Base-by-base conservation (phyloP, 805 yeast genomes). In the Metschnikowia arizonensis region DNA sequence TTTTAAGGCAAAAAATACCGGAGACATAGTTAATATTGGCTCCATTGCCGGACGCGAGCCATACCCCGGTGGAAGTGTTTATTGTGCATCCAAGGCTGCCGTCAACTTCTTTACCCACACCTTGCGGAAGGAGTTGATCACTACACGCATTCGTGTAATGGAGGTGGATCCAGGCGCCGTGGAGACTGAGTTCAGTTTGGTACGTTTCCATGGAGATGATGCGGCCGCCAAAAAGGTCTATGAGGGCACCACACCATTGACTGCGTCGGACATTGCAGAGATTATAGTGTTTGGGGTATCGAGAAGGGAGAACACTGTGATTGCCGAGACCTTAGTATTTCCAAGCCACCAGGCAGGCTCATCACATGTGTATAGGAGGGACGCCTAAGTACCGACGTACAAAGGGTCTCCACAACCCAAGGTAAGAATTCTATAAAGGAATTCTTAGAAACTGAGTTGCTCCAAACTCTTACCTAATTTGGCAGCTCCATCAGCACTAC, bases 401-500 rank as follows among this genome's bases (percentile, higher is more conserved):
- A 6, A 26, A 26, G 4, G 29, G 29, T n/a, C n/a, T n/a, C n/a
- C n/a, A n/a, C n/a, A n/a, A n/a, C n/a, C n/a, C n/a, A n/a, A n/a
- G n/a, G n/a, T n/a, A n/a, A n/a, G n/a, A n/a, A n/a, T n/a, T n/a
- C n/a, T n/a, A n/a, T 12, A 26, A 26, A n/a, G 12, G 5, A n/a
- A 10, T 1, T n/a, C 11, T 23, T 64, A 87, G 60, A 88, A 88
- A 2, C 78, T 66, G 23, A 88, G 65, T 37, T 72, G 70, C 59
- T 86, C 95, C 46, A 87, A 64, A 1, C 81, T 77, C 58, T 81
- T 77, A 1, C 81, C 67, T 4, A 78, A 54, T 47, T 74, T 75
- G 1, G 89, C 89, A 2, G 87, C 83, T 1, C 90, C 88, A 32
- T 75, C 81, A 0, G 70, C 33, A 1, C 81, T 66, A 45, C 79